Conservation (phyloP, 164 flowering plant species). For the Buxus sempervirens region DNA sequence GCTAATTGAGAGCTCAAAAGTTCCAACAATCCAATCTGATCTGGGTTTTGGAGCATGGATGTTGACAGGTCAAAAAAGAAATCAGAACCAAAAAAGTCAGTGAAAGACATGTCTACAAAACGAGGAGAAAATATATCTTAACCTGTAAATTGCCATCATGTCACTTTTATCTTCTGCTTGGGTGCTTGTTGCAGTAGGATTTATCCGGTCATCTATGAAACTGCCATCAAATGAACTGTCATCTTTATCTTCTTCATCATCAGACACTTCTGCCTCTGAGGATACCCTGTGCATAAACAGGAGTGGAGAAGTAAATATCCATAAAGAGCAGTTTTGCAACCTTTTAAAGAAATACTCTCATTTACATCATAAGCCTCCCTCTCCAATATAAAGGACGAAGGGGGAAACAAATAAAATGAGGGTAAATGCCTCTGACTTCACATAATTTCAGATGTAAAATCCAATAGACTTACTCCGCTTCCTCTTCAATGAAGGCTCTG, state of each 20-base stretch:
- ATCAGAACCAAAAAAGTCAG: background rate
- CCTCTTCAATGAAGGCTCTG: constrained; percentile 66
- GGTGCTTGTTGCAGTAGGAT: constrained; percentile 40
- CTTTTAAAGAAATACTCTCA: background rate
- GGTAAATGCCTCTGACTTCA: background rate
- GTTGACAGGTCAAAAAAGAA: no score
- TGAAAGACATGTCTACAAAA: background rate
- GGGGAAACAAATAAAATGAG: no score
- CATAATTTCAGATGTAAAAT: background rate
- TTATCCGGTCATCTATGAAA: constrained; percentile 77
- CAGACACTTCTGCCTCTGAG: constrained; percentile 55
- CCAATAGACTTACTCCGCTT: constrained; percentile 77
- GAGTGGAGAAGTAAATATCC: background rate
- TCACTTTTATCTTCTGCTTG: constrained; percentile 51
- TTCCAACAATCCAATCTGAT: no score
- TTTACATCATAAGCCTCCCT: no score
- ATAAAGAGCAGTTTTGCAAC: no score
- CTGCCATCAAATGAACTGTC: constrained; percentile 55
- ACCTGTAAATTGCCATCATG: constrained; percentile 98
- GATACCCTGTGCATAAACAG: constrained; percentile 63
- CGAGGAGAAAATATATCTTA: background rate
- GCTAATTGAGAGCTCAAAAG: no score
- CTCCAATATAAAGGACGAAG: no score
- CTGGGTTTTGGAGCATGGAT: no score
- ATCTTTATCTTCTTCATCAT: constrained; percentile 57